A percentile compares a stretch with the other conserved stretches of the same genome.
Evolutionary conservation across 306 rosid species (phyloP).

Genomic region (Vigna trinervia): DNA sequence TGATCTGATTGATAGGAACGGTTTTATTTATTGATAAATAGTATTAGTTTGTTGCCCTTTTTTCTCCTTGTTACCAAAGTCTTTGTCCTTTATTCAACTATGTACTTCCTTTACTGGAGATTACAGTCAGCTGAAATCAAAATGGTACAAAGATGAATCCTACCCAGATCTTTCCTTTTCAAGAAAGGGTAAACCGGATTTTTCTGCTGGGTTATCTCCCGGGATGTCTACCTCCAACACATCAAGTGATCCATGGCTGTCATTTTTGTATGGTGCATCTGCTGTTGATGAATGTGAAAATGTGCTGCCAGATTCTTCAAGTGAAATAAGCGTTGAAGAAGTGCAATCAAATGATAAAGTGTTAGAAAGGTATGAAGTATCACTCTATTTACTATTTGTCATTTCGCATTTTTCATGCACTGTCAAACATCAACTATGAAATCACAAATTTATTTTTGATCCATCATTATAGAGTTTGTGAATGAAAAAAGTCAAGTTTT

Average conservation of each 20-base stretch:
- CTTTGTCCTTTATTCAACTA: slow-evolving; percentile 31
- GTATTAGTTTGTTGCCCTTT: background rate
- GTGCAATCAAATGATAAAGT: slow-evolving; percentile 43
- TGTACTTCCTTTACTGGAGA: slow-evolving; percentile 59
- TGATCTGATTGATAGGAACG: slow-evolving; percentile 19
- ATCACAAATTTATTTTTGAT: slow-evolving; percentile 25
- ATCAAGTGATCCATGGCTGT: slow-evolving; percentile 60
- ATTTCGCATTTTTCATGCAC: slow-evolving; percentile 2
- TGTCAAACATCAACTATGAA: slow-evolving; percentile 23
- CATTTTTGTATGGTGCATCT: slow-evolving; percentile 56
- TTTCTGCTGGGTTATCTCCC: slow-evolving; percentile 47
- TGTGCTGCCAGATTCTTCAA: slow-evolving; percentile 54
- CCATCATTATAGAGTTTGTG: slow-evolving; percentile 12
- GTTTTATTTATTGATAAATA: background rate
- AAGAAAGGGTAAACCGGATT: slow-evolving; percentile 54
- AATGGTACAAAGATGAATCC: slow-evolving; percentile 52
- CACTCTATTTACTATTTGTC: background rate
- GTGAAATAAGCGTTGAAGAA: slow-evolving; percentile 56
- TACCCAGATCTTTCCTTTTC: slow-evolving; percentile 53
- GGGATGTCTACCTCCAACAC: slow-evolving; percentile 58
- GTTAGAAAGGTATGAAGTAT: slow-evolving; percentile 57
- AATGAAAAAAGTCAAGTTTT: slow-evolving; percentile 8
- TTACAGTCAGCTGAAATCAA: slow-evolving; percentile 64
- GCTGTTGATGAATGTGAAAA: slow-evolving; percentile 38
- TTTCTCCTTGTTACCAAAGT: background rate